Base-by-base conservation (phyloP, 129 eudicot genomes). In the Escallonia rubra region DNA sequence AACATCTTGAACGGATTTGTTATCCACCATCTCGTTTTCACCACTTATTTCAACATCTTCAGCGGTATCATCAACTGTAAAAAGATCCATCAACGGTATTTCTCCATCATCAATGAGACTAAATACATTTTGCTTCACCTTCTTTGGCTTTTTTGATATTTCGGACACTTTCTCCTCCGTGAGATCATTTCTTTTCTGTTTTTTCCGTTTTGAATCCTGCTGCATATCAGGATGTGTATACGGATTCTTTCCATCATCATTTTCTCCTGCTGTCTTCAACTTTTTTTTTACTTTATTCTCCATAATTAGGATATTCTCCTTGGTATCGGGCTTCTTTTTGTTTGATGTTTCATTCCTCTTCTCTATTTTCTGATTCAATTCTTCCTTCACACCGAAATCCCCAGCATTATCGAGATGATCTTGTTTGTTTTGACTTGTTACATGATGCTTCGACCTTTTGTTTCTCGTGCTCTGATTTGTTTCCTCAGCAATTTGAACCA, bases 61-160 rank as follows among this genome's bases (percentile, higher is more conserved):
- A 44, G 62, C 7, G 6, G 42, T 61, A 34, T 47, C 34, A 23
- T 23, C 66, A 51, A 42, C 51, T 16, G 49, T 70, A 64, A 80
- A 60, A 56, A 74, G 68, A 49, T 78, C 86, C 47, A 51, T n/a
- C 57, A 82, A 82, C 0, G 91, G 81, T 41, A 44, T 75, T 61
- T 86, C 84, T 66, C 74, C 77, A 65, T 75, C 88, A 59, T 85
- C 85, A 41, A 85, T 65, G 16, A 52, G 38, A 61, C 49, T 71
- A n/a, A 49, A 52, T 40, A 43, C 57, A 16, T 63, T 65, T 34
- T 48, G 67, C 71, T 75, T 76, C 49, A 57, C 74, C 61, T 73
- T 86, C 75, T 74, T 80, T 7, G 77, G 43, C 57, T 67, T 81
- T 68, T 77, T 73, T 9, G 56, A 69, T 1, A 61, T 41, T 73